Percentiles rank a stretch among this genome's conserved stretches.
Conservation (phyloP, 371 early-diverging fungal species). For the Basidiobolus meristosporus region DNA sequence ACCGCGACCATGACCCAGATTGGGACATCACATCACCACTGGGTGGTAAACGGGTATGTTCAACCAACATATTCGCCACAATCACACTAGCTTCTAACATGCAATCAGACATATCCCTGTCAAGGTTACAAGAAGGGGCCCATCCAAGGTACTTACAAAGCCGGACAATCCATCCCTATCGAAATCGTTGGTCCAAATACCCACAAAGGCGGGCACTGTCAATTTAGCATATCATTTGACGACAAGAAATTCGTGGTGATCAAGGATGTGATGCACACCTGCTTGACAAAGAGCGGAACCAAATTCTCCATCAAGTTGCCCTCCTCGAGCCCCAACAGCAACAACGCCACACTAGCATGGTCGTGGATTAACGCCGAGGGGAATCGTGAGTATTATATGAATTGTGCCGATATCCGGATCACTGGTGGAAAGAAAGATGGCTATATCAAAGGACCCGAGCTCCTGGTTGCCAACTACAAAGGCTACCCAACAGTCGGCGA, state of each 20-base stretch:
- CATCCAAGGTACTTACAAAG: neutral
- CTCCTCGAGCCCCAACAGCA: slow-evolving; percentile 8
- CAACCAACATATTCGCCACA: too few relatives aligned
- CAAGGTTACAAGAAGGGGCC: slow-evolving; percentile 1
- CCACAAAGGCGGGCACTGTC: slow-evolving; percentile 2
- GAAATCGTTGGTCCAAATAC: neutral
- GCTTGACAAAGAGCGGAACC: neutral
- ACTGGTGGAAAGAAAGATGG: slow-evolving; percentile 11
- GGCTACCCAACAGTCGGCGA: slow-evolving; percentile 5
- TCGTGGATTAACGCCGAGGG: slow-evolving; percentile 32
- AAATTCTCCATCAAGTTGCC: neutral
- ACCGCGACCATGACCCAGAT: neutral
- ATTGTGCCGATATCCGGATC: slow-evolving; percentile 39
- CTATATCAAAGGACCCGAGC: slow-evolving; percentile 16
- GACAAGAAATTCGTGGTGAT: neutral
- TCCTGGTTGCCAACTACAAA: slow-evolving; percentile 24
- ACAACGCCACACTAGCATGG: slow-evolving; percentile 14
- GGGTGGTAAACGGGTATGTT: neutral
- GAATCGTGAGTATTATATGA: slow-evolving; percentile 43
- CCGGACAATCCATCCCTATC: neutral
- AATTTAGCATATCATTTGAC: slow-evolving; percentile 1
- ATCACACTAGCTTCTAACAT: too few relatives aligned
- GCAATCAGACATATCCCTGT: slow-evolving; percentile 1
- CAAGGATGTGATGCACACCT: neutral
- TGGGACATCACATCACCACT: neutral